phyloP scores from a whole-genome alignment of 208 protist genomes.

The Herpetomonas samuelpessoai region DNA sequence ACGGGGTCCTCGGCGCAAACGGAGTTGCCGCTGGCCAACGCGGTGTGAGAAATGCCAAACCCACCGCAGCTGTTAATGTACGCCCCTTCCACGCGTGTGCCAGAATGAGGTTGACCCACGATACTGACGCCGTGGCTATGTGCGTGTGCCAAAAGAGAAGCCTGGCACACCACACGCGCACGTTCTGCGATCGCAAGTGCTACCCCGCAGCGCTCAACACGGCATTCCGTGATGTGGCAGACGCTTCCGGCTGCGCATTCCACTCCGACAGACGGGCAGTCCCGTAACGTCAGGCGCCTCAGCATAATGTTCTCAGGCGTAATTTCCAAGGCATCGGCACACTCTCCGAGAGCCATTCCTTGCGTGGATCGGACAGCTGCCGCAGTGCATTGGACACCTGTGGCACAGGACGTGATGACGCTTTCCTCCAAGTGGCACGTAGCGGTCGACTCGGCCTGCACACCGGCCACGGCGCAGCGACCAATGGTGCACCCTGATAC shows the following conservation, averaged over 20 bases:
- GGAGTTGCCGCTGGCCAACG: too few relatives aligned
- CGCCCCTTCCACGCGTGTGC: neutral
- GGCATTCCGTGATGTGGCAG: neutral
- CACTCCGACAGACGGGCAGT: neutral
- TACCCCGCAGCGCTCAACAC: neutral
- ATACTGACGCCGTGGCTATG: neutral
- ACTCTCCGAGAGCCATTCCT: too few relatives aligned
- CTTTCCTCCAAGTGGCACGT: neutral
- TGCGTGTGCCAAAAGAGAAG: neutral
- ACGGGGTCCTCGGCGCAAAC: too few relatives aligned
- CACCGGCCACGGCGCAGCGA: neutral
- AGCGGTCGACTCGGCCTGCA: neutral
- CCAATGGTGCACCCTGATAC: neutral
- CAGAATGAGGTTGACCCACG: neutral
- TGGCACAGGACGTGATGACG: neutral
- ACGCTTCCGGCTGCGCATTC: neutral
- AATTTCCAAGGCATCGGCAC: too few relatives aligned
- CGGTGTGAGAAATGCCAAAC: constrained; percentile 2
- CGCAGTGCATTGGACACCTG: neutral
- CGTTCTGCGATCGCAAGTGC: too few relatives aligned
- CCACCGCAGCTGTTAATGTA: neutral
- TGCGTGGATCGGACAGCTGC: neutral
- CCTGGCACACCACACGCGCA: neutral
- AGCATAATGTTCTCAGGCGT: too few relatives aligned
- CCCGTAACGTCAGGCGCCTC: neutral